phyloP scores from a whole-genome alignment of 2,329 filamentous ascomycete genomes.

The Penicillium sp. region DNA sequence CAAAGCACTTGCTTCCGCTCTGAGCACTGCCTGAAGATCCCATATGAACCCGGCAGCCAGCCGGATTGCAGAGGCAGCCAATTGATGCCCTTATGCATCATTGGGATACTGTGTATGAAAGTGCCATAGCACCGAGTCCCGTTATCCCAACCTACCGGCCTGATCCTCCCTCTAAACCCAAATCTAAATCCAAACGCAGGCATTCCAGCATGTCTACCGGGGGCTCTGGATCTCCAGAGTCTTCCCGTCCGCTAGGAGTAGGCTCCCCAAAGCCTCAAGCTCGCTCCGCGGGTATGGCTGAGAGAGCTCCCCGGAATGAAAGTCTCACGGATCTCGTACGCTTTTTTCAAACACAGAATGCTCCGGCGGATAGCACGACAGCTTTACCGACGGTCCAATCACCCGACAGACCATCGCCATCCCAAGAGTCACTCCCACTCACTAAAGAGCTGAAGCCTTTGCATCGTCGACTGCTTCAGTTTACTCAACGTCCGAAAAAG shows the following conservation, averaged over 20 bases:
- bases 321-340: slow-evolving; percentile 40
- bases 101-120: slow-evolving; percentile 28
- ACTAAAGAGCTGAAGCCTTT: slow-evolving; percentile 31
- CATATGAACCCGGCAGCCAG: slow-evolving; percentile 8
- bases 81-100: slow-evolving; percentile 36
- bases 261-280: slow-evolving; percentile 25
- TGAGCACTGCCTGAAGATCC: not conserved
- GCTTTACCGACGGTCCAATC: slow-evolving; percentile 30
- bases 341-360: slow-evolving; percentile 39
- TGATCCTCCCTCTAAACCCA: slow-evolving; percentile 30
- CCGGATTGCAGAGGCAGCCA: slow-evolving; percentile 24
- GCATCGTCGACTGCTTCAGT: slow-evolving; percentile 41
- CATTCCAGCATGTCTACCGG: slow-evolving; percentile 30
- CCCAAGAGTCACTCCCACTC: no score
- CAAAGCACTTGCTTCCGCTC: not conserved
- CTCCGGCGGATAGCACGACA: slow-evolving; percentile 28
- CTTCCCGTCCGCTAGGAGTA: slow-evolving; percentile 11
- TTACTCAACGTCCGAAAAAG: slow-evolving; percentile 38
- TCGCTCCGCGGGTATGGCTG: slow-evolving; percentile 38
- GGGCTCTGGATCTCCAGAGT: slow-evolving; percentile 17
- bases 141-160: slow-evolving; percentile 39
- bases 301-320: slow-evolving; percentile 35
- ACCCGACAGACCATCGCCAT: slow-evolving; percentile 15
- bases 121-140: slow-evolving; percentile 39
- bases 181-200: slow-evolving; percentile 17